Percentiles rank a stretch among this genome's conserved stretches.
phyloP scores from a whole-genome alignment of 2,329 filamentous ascomycete genomes.

The Nothopassalora personata region DNA sequence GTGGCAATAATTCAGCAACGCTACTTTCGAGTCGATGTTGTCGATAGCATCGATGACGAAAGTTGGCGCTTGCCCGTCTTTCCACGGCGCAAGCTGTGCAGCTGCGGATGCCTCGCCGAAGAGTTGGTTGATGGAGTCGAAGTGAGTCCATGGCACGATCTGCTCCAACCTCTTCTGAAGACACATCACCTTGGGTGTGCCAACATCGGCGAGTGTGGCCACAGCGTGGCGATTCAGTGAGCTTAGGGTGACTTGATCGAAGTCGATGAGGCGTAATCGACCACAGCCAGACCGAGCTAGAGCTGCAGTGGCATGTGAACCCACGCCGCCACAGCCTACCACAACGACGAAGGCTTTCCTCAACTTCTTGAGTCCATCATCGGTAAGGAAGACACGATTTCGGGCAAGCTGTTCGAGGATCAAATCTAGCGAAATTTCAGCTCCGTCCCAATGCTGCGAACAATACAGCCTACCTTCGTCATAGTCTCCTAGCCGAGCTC shows the following conservation, averaged over 20 bases:
- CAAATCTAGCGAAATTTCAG: slow-evolving; percentile 52
- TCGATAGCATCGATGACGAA: slow-evolving; percentile 98
- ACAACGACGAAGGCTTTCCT: slow-evolving; percentile 79
- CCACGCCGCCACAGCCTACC: slow-evolving; percentile 90
- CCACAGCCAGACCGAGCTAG: slow-evolving; percentile 84
- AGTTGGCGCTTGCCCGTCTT: slow-evolving; percentile 59
- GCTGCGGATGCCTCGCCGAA: slow-evolving; percentile 66
- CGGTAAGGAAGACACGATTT: slow-evolving; percentile 83
- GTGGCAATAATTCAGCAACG: slow-evolving; percentile 80
- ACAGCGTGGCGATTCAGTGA: slow-evolving; percentile 95
- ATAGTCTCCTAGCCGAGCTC: slow-evolving; percentile 59
- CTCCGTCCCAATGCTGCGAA: slow-evolving; percentile 5
- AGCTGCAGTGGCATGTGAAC: slow-evolving; percentile 82
- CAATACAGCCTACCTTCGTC: slow-evolving; percentile 48
- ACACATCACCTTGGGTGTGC: slow-evolving; percentile 84
- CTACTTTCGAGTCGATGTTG: slow-evolving; percentile 96
- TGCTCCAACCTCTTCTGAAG: slow-evolving; percentile 74
- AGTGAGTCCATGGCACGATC: slow-evolving; percentile 84
- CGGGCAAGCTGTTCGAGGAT: slow-evolving; percentile 91
- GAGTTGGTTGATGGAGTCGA: slow-evolving; percentile 79
- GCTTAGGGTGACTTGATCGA: slow-evolving; percentile 93
- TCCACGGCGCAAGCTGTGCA: slow-evolving; percentile 62
- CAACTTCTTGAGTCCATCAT: slow-evolving; percentile 73
- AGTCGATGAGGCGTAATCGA: slow-evolving; percentile 85
- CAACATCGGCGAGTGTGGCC: slow-evolving; percentile 88